Evolutionary conservation across 2,329 filamentous ascomycete species (phyloP).

Genomic region (Canariomyces notabilis): DNA sequence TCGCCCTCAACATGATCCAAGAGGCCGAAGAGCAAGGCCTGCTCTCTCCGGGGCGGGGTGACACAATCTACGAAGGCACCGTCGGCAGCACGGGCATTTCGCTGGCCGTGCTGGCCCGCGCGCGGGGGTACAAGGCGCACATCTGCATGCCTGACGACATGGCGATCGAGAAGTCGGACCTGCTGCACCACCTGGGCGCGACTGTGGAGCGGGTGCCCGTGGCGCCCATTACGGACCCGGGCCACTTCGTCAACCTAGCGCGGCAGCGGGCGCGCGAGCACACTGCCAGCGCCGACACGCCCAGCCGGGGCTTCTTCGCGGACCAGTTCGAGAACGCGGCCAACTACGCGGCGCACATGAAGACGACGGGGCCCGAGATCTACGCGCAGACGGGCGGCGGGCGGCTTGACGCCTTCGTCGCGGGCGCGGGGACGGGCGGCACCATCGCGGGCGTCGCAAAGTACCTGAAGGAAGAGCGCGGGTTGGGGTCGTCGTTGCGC

Average conservation of each 20-base stretch:
- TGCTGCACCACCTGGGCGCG: conserved; percentile 84
- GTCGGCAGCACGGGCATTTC: conserved; percentile 96
- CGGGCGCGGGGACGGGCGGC: conserved; percentile 89
- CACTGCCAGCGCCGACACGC: conserved; percentile 47
- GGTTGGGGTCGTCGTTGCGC: conserved; percentile 53
- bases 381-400: conserved; percentile 66
- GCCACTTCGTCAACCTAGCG: conserved; percentile 92
- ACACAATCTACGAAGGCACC: conserved; percentile 96
- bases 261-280: conserved; percentile 71
- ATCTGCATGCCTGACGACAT: conserved; percentile 98
- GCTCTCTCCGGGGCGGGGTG: conserved; percentile 72
- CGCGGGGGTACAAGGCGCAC: conserved; percentile 83
- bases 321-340: conserved; percentile 92
- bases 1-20: conserved; percentile 84
- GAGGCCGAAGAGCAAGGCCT: conserved; percentile 73
- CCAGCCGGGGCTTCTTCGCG: conserved; percentile 82
- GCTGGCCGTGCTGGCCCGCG: conserved; percentile 80
- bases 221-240: conserved; percentile 86
- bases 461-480: conserved; percentile 67
- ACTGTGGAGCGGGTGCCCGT: conserved; percentile 87
- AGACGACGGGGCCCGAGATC: conserved; percentile 85
- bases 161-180: conserved; percentile 78
- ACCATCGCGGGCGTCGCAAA: conserved; percentile 84
- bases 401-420: conserved; percentile 77
- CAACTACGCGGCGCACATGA: conserved; percentile 82